Conservation (phyloP, 2,329 filamentous ascomycete genomes). For the Chrysoporthe cubensis region DNA sequence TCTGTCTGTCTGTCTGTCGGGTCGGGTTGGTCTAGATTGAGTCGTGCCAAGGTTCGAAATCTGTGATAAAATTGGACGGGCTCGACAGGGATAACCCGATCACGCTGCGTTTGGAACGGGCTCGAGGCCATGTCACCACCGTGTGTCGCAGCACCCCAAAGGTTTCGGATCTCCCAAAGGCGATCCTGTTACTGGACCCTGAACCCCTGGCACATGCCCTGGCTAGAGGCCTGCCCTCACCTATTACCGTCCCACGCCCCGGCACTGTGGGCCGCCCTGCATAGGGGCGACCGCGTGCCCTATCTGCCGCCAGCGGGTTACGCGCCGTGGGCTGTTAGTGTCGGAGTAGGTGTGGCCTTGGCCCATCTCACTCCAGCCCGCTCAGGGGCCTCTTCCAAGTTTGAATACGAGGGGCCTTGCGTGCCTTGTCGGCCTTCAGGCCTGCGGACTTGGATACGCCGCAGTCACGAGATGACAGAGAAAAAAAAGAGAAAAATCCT, state of each 20-base stretch:
- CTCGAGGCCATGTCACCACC: constrained; percentile 13
- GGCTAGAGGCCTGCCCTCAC: constrained; percentile 1
- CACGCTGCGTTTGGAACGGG: constrained; percentile 15
- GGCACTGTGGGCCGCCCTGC: background rate
- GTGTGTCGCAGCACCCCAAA: constrained; percentile 11
- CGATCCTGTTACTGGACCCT: background rate
- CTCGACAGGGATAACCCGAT: constrained; percentile 15
- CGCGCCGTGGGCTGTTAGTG: background rate
- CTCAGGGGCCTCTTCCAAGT: constrained; percentile 4
- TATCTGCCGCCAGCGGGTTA: background rate
- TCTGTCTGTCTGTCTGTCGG: background rate
- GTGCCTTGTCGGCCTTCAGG: background rate
- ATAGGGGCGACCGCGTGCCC: background rate
- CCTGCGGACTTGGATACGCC: background rate
- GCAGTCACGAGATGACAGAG: background rate
- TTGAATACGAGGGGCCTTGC: constrained; percentile 20
- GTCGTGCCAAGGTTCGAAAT: background rate
- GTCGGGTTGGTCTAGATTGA: background rate
- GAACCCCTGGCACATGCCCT: background rate
- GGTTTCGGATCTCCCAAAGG: constrained; percentile 15
- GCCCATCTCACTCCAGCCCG: background rate
- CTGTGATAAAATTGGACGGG: constrained; percentile 16
- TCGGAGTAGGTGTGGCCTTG: background rate
- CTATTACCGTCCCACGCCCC: background rate
- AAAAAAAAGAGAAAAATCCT: background rate